phyloP scores from a whole-genome alignment of 78 protist genomes.

The Andalucia godoyi region DNA sequence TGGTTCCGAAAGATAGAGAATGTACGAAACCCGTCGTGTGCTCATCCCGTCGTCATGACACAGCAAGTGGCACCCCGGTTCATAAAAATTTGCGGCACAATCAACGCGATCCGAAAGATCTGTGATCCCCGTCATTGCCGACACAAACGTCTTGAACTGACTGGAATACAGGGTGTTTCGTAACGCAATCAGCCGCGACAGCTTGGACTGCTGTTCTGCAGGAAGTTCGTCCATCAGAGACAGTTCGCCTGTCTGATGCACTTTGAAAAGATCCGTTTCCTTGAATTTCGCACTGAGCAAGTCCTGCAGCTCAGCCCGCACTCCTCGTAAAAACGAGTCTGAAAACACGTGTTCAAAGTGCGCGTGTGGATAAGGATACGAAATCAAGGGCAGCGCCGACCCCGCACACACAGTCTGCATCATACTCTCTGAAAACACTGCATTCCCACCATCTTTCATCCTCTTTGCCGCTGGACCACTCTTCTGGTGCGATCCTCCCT shows the following conservation, averaged over 20 bases:
- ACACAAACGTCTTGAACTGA: conserved; percentile 10
- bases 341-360: too few species aligned
- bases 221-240: conserved; percentile 5
- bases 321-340: too few species aligned
- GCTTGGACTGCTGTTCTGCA: neutral
- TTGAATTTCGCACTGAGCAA: conserved; percentile 8
- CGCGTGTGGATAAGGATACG: too few species aligned
- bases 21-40: conserved; percentile 27
- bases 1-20: conserved; percentile 19
- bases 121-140: conserved; percentile 1
- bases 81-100: conserved; percentile 11
- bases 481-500: too few species aligned
- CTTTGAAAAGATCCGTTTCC: conserved; percentile 37
- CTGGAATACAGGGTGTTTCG: conserved; percentile 22
- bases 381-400: too few species aligned
- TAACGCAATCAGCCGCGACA: conserved; percentile 3
- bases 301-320: neutral
- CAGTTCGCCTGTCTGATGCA: conserved; percentile 32
- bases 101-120: conserved; percentile 15
- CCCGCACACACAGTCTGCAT: too few species aligned
- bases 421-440: too few species aligned
- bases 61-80: conserved; percentile 21
- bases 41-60: conserved; percentile 48
- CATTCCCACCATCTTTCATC: too few species aligned
- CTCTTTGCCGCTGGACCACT: too few species aligned